Evolutionary conservation across 768 basidiomycete species (phyloP).

Genomic region (Xerocomellus amylosporus): DNA sequence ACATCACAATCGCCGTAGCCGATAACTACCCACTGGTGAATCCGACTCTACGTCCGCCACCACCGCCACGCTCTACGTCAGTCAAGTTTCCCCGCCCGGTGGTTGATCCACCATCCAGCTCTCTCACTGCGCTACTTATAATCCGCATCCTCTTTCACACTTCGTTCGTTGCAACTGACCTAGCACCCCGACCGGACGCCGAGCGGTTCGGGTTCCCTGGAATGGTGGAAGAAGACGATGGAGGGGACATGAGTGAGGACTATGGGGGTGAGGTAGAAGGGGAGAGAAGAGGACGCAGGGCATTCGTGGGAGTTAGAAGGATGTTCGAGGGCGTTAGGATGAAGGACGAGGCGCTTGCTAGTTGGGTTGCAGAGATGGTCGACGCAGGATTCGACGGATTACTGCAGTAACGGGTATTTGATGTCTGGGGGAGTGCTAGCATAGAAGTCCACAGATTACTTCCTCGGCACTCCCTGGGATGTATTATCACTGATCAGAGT

Average conservation of each 20-base stretch:
- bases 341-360: slow-evolving; percentile 57
- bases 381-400: slow-evolving; percentile 43
- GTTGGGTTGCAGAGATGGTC: slow-evolving; percentile 62
- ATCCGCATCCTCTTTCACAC: slow-evolving; percentile 81
- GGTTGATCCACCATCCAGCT: slow-evolving; percentile 64
- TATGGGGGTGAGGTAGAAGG: slow-evolving; percentile 57
- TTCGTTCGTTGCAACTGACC: slow-evolving; percentile 66
- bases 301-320: slow-evolving; percentile 59
- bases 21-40: slow-evolving; percentile 55
- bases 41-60: slow-evolving; percentile 66
- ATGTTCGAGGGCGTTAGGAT: slow-evolving; percentile 65
- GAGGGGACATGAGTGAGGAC: slow-evolving; percentile 43
- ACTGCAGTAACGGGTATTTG: slow-evolving; percentile 17
- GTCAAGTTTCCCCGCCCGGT: slow-evolving; percentile 59
- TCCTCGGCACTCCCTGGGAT: background rate
- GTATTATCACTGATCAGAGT: background rate
- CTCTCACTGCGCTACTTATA: slow-evolving; percentile 78
- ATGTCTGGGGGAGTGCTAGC: background rate
- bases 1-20: slow-evolving; percentile 61
- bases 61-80: slow-evolving; percentile 64
- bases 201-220: slow-evolving; percentile 93
- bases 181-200: slow-evolving; percentile 66
- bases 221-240: slow-evolving; percentile 74
- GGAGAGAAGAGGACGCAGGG: slow-evolving; percentile 65
- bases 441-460: background rate